These are phyloP conservation scores for Xerocomus spinulosus DNA, from an alignment of 768 basidiomycete species.

Conservation along the genomic window DNA sequence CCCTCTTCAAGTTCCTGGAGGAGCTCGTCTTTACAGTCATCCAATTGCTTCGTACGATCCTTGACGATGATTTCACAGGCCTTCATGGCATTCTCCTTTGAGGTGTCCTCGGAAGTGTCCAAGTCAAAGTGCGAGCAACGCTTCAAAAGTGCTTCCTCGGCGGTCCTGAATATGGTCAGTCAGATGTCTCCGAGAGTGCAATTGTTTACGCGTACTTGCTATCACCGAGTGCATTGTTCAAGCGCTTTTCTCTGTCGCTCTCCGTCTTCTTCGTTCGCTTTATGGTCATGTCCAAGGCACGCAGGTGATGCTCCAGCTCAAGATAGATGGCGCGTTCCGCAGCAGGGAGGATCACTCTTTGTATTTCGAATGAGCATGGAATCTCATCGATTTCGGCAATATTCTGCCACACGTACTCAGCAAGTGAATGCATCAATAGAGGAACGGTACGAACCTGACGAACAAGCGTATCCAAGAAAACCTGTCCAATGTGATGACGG, in stretches of 20 bases:
- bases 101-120: constrained; percentile 50
- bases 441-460: constrained; percentile 59
- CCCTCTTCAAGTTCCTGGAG: constrained; percentile 60
- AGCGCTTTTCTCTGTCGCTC: constrained; percentile 84
- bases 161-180: constrained; percentile 48
- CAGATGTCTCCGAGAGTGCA: not conserved
- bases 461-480: constrained; percentile 76
- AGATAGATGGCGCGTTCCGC: constrained; percentile 93
- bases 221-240: constrained; percentile 82
- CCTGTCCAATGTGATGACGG: constrained; percentile 77
- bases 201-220: constrained; percentile 53
- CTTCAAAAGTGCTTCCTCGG: constrained; percentile 90
- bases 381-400: constrained; percentile 97
- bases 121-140: constrained; percentile 94
- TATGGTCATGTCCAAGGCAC: constrained; percentile 81
- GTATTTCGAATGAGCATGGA: constrained; percentile 61
- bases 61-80: constrained; percentile 90
- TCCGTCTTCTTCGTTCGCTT: constrained; percentile 61
- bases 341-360: constrained; percentile 73
- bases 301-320: constrained; percentile 89
- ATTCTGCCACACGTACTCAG: constrained; percentile 48
- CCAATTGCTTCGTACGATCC: constrained; percentile 74
- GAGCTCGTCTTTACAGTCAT: constrained; percentile 74
- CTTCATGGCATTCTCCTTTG: constrained; percentile 72
- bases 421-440: constrained; percentile 2